Percentiles rank a stretch among this genome's conserved stretches.
Evolutionary conservation across 805 yeast species (phyloP).

Genomic region (Starmerella roubikii): DNA sequence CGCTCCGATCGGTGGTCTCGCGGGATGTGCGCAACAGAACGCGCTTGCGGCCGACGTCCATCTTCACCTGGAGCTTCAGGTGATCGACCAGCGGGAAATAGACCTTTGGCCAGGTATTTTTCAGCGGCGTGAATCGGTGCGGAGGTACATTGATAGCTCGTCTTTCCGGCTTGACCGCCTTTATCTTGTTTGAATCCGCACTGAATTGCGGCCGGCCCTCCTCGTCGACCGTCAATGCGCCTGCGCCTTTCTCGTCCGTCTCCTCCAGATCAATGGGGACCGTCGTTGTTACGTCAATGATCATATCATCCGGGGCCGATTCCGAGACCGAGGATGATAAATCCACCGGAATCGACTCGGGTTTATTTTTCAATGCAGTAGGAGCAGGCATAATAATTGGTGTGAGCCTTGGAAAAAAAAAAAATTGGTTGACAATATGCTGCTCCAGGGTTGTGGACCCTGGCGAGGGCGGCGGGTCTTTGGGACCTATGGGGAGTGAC

Average conservation of each 20-base stretch:
- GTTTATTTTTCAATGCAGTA: constrained; percentile 23
- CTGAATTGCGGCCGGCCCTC: constrained; percentile 78
- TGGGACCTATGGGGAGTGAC: too few species aligned
- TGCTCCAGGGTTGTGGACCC: too few species aligned
- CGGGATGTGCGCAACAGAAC: constrained; percentile 79
- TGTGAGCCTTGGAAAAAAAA: background rate
- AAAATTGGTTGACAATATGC: too few species aligned
- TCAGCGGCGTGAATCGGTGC: constrained; percentile 90
- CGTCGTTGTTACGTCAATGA: constrained; percentile 35
- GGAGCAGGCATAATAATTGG: constrained; percentile 32
- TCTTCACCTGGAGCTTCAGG: constrained; percentile 85
- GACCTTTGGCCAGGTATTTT: constrained; percentile 80
- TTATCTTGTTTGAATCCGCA: constrained; percentile 50
- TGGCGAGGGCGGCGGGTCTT: too few species aligned
- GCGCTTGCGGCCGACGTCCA: constrained; percentile 69
- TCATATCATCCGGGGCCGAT: constrained; percentile 31
- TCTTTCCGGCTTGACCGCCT: constrained; percentile 64
- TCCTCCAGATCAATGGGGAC: constrained; percentile 19
- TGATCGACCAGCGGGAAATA: constrained; percentile 95
- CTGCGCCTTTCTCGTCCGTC: constrained; percentile 18
- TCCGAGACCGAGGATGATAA: background rate
- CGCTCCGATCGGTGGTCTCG: constrained; percentile 78
- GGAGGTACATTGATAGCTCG: constrained; percentile 93
- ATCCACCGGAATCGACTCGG: background rate
- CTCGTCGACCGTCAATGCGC: constrained; percentile 51